These are phyloP conservation scores for Lasiosphaeria miniovina DNA, from an alignment of 495 filamentous ascomycete genomes.

Conservation along the genomic window DNA sequence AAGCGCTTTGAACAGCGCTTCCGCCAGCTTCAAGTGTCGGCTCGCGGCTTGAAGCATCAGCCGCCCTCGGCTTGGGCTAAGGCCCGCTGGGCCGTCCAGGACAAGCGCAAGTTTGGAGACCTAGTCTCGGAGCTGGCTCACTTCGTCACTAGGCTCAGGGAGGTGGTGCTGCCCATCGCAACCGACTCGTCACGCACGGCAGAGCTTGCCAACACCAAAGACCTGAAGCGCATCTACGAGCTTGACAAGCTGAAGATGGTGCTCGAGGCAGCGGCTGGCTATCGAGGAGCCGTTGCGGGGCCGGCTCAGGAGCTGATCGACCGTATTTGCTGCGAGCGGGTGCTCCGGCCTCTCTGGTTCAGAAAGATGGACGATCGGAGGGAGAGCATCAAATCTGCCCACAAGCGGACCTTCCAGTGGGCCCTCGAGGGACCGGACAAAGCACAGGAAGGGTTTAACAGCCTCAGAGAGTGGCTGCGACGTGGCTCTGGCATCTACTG, in stretches of 20 bases:
- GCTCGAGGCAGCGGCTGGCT: not conserved
- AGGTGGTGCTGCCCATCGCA: constrained; percentile 17
- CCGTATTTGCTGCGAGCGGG: not conserved
- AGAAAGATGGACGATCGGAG: not conserved
- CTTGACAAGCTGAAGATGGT: not conserved
- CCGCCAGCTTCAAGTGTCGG: no score
- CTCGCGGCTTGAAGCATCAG: not conserved
- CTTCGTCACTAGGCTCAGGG: constrained; percentile 25
- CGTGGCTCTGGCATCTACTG: constrained; percentile 20
- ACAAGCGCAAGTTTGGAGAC: constrained; percentile 26
- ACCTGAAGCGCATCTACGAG: no score
- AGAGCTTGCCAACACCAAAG: no score
- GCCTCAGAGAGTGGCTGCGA: constrained; percentile 1
- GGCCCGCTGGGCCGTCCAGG: constrained; percentile 21
- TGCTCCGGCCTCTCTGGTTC: not conserved
- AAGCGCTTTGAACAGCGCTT: not conserved
- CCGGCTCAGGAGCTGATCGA: not conserved
- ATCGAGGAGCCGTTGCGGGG: not conserved
- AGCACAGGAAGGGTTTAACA: not conserved
- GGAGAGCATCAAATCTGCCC: not conserved
- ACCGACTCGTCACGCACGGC: not conserved
- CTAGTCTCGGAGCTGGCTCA: constrained; percentile 21
- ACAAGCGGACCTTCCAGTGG: not conserved
- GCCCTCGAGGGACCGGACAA: not conserved
- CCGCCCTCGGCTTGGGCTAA: not conserved